phyloP scores from a whole-genome alignment of 2,329 filamentous ascomycete genomes.

The Fusarium annulatum region DNA sequence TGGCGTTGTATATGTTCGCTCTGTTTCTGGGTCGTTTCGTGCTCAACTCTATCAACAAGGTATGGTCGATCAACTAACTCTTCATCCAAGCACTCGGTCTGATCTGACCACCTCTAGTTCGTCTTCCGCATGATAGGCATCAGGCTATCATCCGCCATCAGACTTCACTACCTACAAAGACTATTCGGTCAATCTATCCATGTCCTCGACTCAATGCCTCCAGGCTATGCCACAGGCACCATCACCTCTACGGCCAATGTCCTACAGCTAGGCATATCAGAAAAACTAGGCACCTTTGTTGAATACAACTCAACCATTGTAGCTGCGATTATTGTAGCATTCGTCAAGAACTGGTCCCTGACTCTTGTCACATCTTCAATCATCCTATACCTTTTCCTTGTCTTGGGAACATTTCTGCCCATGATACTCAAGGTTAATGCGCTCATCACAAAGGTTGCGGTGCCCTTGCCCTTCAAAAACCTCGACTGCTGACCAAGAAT shows the following conservation, averaged over 20 bases:
- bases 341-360: constrained; percentile 67
- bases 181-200: constrained; percentile 75
- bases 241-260: constrained; percentile 73
- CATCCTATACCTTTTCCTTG: constrained; percentile 65
- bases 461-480: not conserved
- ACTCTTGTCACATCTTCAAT: constrained; percentile 68
- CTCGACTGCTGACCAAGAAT: constrained; percentile 4
- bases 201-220: constrained; percentile 73
- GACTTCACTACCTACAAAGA: constrained; percentile 71
- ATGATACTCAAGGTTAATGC: constrained; percentile 65
- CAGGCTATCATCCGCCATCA: constrained; percentile 68
- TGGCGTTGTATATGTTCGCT: constrained; percentile 74
- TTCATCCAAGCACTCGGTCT: not conserved
- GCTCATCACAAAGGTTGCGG: constrained; percentile 54
- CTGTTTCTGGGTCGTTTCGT: constrained; percentile 75
- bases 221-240: constrained; percentile 70
- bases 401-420: constrained; percentile 62
- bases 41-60: constrained; percentile 71
- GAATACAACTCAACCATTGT: constrained; percentile 66
- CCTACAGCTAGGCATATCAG: constrained; percentile 73
- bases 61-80: constrained; percentile 29
- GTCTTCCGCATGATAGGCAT: constrained; percentile 71
- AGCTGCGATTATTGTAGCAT: constrained; percentile 65
- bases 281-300: constrained; percentile 69
- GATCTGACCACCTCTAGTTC: constrained; percentile 50